These are phyloP conservation scores for Exophiala viscosa DNA, from an alignment of 2,329 filamentous ascomycete species.

Conservation along the genomic window DNA sequence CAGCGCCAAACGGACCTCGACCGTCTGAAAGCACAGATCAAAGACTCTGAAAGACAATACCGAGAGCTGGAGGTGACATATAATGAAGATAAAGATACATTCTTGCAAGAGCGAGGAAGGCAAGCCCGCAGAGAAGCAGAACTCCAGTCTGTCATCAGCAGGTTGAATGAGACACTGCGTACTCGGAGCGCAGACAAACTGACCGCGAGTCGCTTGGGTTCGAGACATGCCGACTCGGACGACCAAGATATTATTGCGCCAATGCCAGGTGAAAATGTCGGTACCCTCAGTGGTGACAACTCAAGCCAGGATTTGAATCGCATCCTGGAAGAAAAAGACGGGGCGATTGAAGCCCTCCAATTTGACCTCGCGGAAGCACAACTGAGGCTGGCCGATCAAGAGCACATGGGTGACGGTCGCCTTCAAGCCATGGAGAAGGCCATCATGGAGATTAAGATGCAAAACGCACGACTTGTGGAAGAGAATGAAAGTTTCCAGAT, in stretches of 20 bases:
- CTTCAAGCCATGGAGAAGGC: conserved; percentile 86
- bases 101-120: conserved; percentile 89
- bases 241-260: not conserved
- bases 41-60: conserved; percentile 75
- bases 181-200: conserved; percentile 61
- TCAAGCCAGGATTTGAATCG: conserved; percentile 36
- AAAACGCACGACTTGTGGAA: conserved; percentile 93
- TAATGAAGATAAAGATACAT: conserved; percentile 80
- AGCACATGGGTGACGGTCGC: conserved; percentile 84
- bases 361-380: conserved; percentile 92
- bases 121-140: conserved; percentile 80
- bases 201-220: conserved; percentile 45
- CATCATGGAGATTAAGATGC: conserved; percentile 88
- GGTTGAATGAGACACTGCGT: conserved; percentile 82
- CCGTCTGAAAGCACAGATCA: conserved; percentile 75
- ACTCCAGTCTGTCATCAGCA: conserved; percentile 83
- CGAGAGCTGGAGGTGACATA: conserved; percentile 91
- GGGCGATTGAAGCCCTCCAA: conserved; percentile 86
- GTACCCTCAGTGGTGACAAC: not conserved
- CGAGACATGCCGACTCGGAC: not conserved
- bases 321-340: conserved; percentile 89
- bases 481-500: conserved; percentile 98
- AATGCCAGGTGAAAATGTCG: not conserved
- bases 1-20: conserved; percentile 83
- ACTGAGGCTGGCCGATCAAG: conserved; percentile 90